Evolutionary conservation across 2,329 filamentous ascomycete species (phyloP), one percentile per base, ranked within the genome.

Genomic region (Pezicula neosporulosa): DNA sequence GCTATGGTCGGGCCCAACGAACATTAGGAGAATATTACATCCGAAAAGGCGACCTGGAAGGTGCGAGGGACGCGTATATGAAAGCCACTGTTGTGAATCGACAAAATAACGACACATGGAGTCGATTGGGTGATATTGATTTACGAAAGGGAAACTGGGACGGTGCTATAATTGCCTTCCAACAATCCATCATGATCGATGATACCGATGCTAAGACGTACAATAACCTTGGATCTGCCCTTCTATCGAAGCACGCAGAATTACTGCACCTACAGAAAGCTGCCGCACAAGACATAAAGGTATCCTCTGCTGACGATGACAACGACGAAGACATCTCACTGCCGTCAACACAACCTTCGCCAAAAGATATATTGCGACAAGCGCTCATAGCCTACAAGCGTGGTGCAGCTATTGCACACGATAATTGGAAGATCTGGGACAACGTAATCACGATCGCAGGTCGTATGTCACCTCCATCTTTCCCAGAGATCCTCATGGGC

Each of bases 381-480:
- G 85, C 94, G 0, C 80, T 99, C 1, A 76, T 81, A 6, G 93
- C 94, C 0, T 90, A 96, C 69, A 94, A 96, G 66, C 87, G 89
- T 56, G 94, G 92, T 9, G 90, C 92, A 0, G 80, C 82, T 4
- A 81, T 96, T 21, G 90, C 95, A 47, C 81, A 90, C 68, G 86
- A 91, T 61, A 93, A 93, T 71, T 89, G 87, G 80, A 85, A 90
- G 60, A 97, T 99, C 68, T 97, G 93, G 93, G 90, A 96, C 66
- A 99, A 99, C 63, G 87, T 97, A 15, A 81, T 99, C 51, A 94
- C 91, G 0, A 85, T 97, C 19, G 87, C 89, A 0, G 83, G 89
- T 0, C 88, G 90, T 2, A 80, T 94, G 27, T 78, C 77, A 1
- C 92, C 93, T 2, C 86, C 89, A 0, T 83, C 87, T 1, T 85